A percentile compares a stretch with the other conserved stretches of the same genome.
phyloP scores from a whole-genome alignment of 345 rosid species.

The Citrus cavaleriei region DNA sequence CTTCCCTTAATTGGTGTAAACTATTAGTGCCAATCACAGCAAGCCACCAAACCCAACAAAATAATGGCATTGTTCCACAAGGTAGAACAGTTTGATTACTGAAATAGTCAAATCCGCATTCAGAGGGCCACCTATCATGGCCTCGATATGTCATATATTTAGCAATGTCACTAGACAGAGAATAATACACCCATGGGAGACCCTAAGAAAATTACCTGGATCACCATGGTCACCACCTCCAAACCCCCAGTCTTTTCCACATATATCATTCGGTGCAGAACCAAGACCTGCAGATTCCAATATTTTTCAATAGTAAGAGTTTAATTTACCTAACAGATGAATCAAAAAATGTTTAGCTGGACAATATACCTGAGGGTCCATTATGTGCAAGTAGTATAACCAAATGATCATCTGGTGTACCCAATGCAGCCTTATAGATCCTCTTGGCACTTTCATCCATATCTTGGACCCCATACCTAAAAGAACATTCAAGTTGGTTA shows the following conservation, averaged over 20 bases:
- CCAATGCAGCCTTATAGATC: constrained; percentile 50
- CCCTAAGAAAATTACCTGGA: constrained; percentile 47
- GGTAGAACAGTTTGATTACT: background rate
- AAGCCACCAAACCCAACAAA: background rate
- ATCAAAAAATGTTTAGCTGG: constrained; percentile 13
- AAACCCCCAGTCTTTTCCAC: constrained; percentile 73
- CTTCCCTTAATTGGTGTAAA: background rate
- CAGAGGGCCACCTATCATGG: background rate
- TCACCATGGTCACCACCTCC: constrained; percentile 93
- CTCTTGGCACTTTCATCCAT: constrained; percentile 63
- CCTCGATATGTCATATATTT: background rate
- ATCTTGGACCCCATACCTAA: constrained; percentile 72
- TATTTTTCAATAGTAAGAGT: background rate
- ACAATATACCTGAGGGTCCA: constrained; percentile 68
- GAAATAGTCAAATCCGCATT: background rate
- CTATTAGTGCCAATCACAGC: constrained; percentile 3
- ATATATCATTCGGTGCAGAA: constrained; percentile 61
- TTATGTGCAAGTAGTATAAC: constrained; percentile 79
- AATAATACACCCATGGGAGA: background rate
- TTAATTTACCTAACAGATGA: constrained; percentile 2
- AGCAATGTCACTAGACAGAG: background rate
- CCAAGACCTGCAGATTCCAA: constrained; percentile 62
- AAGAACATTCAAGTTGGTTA: constrained; percentile 8
- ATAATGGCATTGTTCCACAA: background rate
- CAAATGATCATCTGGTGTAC: constrained; percentile 70